Percentiles rank a stretch among this genome's conserved stretches.
These are phyloP conservation scores for Cercophora scortea DNA, from an alignment of 495 filamentous ascomycete species.

Conservation along the genomic window DNA sequence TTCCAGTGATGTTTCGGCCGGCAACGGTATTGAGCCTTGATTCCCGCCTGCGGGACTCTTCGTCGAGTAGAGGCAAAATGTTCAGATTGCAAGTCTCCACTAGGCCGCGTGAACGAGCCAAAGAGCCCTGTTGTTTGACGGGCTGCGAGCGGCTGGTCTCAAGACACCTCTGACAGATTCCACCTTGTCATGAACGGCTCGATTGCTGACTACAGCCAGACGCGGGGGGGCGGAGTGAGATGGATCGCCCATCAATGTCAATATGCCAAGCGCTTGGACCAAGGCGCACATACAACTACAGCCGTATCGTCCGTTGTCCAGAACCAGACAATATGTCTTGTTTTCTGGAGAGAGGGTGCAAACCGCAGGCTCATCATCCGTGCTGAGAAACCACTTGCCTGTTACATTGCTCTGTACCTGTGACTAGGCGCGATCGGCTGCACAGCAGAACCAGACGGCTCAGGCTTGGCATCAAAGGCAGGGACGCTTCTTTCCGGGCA, in stretches of 20 bases:
- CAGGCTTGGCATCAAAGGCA: background rate
- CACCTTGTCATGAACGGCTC: constrained; percentile 9
- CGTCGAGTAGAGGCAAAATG: constrained; percentile 19
- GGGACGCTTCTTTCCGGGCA: background rate
- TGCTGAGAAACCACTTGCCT: too few relatives aligned
- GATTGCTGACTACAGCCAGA: background rate
- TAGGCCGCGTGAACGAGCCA: constrained; percentile 8
- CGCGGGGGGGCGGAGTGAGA: constrained; percentile 1
- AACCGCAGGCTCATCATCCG: background rate
- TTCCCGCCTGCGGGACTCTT: constrained; percentile 7
- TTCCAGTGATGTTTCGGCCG: constrained; percentile 12
- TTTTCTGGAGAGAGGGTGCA: constrained; percentile 1
- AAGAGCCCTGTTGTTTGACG: background rate
- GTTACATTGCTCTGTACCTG: background rate
- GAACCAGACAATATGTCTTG: background rate
- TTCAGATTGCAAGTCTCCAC: constrained; percentile 17
- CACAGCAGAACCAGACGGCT: background rate
- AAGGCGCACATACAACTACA: background rate
- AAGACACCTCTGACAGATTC: constrained; percentile 11
- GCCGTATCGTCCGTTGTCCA: background rate
- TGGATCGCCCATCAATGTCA: constrained; percentile 4
- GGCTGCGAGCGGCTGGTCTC: constrained; percentile 3
- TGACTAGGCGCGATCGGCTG: background rate
- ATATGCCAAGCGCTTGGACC: constrained; percentile 15
- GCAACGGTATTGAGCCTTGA: constrained; percentile 4